phyloP scores from a whole-genome alignment of 1,284 basidiomycete species.

The Tetrapyrgos nigripes region DNA sequence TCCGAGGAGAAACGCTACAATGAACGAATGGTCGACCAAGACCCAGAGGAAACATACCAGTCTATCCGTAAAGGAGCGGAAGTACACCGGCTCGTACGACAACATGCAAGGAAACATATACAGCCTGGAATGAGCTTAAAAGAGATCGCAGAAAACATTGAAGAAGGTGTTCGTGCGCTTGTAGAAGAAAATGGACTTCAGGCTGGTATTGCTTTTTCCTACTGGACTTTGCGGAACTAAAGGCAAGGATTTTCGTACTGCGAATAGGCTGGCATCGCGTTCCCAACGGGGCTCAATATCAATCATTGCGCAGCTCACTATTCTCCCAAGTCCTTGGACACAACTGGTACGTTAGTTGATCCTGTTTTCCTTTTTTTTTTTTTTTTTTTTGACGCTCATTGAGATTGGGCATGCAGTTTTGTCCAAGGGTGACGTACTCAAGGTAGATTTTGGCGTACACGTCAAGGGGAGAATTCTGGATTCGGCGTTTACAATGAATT shows the following conservation, averaged over 20 bases:
- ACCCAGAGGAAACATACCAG: slow-evolving; percentile 85
- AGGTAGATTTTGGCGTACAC: slow-evolving; percentile 97
- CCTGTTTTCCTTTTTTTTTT: not conserved
- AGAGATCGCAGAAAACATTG: slow-evolving; percentile 93
- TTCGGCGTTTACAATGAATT: slow-evolving; percentile 94
- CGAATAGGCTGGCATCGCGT: slow-evolving; percentile 89
- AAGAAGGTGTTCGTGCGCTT: slow-evolving; percentile 88
- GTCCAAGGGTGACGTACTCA: slow-evolving; percentile 81
- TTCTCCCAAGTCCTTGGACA: slow-evolving; percentile 95
- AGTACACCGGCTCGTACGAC: slow-evolving; percentile 92
- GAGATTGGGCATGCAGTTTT: not conserved
- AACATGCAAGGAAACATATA: slow-evolving; percentile 83
- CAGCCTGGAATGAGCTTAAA: slow-evolving; percentile 95
- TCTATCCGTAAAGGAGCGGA: slow-evolving; percentile 92
- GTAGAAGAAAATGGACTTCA: slow-evolving; percentile 92
- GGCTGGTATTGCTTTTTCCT: slow-evolving; percentile 90
- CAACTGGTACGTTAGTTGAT: slow-evolving; percentile 59
- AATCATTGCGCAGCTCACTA: slow-evolving; percentile 98
- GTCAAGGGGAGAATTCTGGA: slow-evolving; percentile 94
- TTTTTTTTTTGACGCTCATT: not conserved
- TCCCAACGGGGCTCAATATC: slow-evolving; percentile 93
- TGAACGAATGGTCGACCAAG: slow-evolving; percentile 80
- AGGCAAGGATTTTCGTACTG: too few relatives aligned
- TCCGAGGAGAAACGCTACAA: slow-evolving; percentile 89
- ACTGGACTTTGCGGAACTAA: too few relatives aligned